Evolutionary conservation across 345 rosid genomes (phyloP), one percentile per base, ranked within the genome.

Genomic region (Kernera saxatilis): DNA sequence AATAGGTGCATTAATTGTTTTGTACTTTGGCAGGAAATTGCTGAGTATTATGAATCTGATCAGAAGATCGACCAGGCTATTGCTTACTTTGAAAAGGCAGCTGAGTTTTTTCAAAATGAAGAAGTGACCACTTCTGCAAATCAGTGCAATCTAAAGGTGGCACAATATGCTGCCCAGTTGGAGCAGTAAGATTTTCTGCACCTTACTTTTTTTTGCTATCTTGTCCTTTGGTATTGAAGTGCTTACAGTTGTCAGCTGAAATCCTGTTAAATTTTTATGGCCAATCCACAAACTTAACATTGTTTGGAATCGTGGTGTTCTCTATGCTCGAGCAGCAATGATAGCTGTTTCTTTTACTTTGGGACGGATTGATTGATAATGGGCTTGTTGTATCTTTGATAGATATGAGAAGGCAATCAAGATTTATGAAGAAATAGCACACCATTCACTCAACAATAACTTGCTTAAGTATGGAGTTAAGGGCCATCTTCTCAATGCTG

Each of bases 401-500:
- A 94, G 99, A 53, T 94, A 94, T 80, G 92, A 79, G 55, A 91
- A 88, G 77, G 84, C 99, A 36, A 82, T 91, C 78, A 91, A 85
- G 78, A 91, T 94, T 74, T 94, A 84, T 72, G 99, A 94, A 85
- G 97, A 84, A 13, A 82, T 94, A 72, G 99, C 88, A 8, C 75
- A 65, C 9, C 89, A 91, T 2, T 91, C 96, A 10, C 90, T 89
- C 64, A 80, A 73, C 51, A 89, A 80, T 58, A 88, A 89, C 86
- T 81, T 94, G 82, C 95, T 94, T 40, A 93, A 91, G 75, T 91
- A 93, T 75, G 97, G 97, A 79, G 98, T 88, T 70, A 91, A 91
- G 80, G 99, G 99, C 19, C 97, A 94, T 82, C 90, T 94, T 79
- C 93, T 94, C 59, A 94, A 85, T 82, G 97, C 99, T 69, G 99